A percentile compares a stretch with the other conserved stretches of the same genome.
phyloP scores from a whole-genome alignment of 768 basidiomycete genomes.

The Guyanaporus albipodus region DNA sequence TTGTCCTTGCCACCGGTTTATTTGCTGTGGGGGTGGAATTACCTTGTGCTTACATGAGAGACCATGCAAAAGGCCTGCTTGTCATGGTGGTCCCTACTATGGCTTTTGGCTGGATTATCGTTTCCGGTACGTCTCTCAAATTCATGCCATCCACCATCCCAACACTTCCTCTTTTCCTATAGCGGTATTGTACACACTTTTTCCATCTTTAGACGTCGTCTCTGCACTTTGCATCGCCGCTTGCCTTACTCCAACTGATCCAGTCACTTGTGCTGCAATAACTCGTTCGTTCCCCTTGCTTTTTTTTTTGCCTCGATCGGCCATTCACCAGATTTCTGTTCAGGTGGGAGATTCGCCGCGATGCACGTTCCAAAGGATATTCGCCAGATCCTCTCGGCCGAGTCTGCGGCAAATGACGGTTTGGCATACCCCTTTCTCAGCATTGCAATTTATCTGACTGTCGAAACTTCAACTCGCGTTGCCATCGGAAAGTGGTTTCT shows the following conservation, averaged over 20 bases:
- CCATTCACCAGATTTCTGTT: background rate
- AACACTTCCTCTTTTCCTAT: background rate
- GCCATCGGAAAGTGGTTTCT: conserved; percentile 86
- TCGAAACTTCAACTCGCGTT: conserved; percentile 56
- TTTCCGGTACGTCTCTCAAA: conserved; percentile 47
- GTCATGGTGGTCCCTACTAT: conserved; percentile 78
- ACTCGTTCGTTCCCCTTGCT: conserved; percentile 43
- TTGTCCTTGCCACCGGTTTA: conserved; percentile 87
- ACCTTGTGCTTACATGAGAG: conserved; percentile 76
- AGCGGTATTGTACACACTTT: conserved; percentile 67
- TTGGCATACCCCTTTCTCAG: conserved; percentile 91
- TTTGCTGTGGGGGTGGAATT: conserved; percentile 96
- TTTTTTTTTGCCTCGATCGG: background rate
- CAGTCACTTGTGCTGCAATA: conserved; percentile 84
- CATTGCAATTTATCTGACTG: conserved; percentile 79
- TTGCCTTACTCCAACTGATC: conserved; percentile 91
- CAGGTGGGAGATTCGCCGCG: conserved; percentile 68
- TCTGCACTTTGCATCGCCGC: conserved; percentile 85
- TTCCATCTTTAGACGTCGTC: conserved; percentile 67
- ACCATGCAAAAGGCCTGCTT: conserved; percentile 68
- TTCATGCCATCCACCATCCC: background rate
- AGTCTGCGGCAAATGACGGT: conserved; percentile 95
- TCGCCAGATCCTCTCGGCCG: conserved; percentile 77
- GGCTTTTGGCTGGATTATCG: conserved; percentile 81
- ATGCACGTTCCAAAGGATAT: conserved; percentile 71